Percentiles rank a stretch among this genome's conserved stretches.
These are phyloP conservation scores for Leccinum longicurvipes DNA, from an alignment of 768 basidiomycete species.

Conservation along the genomic window DNA sequence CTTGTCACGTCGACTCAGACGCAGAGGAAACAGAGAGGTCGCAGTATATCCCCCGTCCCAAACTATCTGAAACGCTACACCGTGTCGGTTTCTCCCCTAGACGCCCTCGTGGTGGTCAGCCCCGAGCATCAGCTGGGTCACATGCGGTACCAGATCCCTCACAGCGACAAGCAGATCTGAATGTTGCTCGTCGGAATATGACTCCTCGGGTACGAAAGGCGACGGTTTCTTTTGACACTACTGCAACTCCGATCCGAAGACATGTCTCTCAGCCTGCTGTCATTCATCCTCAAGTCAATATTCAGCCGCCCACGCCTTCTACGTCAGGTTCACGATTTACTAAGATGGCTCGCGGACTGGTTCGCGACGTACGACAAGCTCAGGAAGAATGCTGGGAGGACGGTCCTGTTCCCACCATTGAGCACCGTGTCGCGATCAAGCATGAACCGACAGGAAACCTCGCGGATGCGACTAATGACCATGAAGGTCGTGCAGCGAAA, in stretches of 20 bases:
- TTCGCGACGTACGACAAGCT: slow-evolving; percentile 51
- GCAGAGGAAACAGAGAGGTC: slow-evolving; percentile 46
- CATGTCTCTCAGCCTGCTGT: slow-evolving; percentile 17
- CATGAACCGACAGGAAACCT: slow-evolving; percentile 25
- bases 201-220: slow-evolving; percentile 34
- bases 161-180: slow-evolving; percentile 14
- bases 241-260: slow-evolving; percentile 26
- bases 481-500: slow-evolving; percentile 12
- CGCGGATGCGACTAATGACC: slow-evolving; percentile 11
- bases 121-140: slow-evolving; percentile 21
- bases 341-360: slow-evolving; percentile 53
- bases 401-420: not conserved
- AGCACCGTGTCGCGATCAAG: slow-evolving; percentile 7
- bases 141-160: slow-evolving; percentile 11
- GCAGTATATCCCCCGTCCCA: slow-evolving; percentile 49
- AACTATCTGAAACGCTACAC: slow-evolving; percentile 67
- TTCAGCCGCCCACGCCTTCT: slow-evolving; percentile 63
- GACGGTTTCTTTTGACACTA: slow-evolving; percentile 29
- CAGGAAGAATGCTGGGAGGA: slow-evolving; percentile 21
- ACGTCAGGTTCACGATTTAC: slow-evolving; percentile 55
- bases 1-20: slow-evolving; percentile 47
- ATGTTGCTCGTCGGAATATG: slow-evolving; percentile 20
- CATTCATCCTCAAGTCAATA: slow-evolving; percentile 47
- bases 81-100: slow-evolving; percentile 72
- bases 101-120: slow-evolving; percentile 55